Evolutionary conservation across 768 basidiomycete species (phyloP).

Genomic region (Auricularia heimuer): DNA sequence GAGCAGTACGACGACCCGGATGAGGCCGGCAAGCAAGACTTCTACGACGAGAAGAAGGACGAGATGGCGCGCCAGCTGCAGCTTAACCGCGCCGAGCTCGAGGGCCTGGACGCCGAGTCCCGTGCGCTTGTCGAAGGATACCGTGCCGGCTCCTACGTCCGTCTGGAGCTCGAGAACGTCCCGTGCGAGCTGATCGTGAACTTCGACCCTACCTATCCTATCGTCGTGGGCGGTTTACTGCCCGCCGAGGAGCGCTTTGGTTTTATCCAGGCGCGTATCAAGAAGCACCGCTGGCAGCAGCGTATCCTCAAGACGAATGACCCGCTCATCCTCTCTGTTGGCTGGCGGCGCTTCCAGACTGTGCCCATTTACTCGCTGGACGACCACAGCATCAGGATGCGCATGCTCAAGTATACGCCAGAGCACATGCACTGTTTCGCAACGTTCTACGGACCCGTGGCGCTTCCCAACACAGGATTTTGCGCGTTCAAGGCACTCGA

Average conservation of each 20-base stretch:
- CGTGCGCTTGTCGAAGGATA: constrained; percentile 84
- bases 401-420: constrained; percentile 98
- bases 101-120: constrained; percentile 60
- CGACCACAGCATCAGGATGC: constrained; percentile 96
- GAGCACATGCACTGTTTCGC: constrained; percentile 99
- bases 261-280: constrained; percentile 89
- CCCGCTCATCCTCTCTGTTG: constrained; percentile 91
- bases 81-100: constrained; percentile 80
- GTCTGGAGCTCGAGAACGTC: constrained; percentile 74
- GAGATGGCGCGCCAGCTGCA: constrained; percentile 79
- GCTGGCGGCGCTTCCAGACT: constrained; percentile 94
- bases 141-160: constrained; percentile 84
- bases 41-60: constrained; percentile 86
- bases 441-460: constrained; percentile 90
- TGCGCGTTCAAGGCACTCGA: constrained; percentile 88
- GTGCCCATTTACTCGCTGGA: constrained; percentile 94
- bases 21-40: constrained; percentile 54
- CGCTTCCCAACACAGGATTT: constrained; percentile 90
- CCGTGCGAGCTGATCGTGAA: constrained; percentile 89
- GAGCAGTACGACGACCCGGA: constrained; percentile 92
- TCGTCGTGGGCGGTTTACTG: constrained; percentile 85
- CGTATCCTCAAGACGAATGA: constrained; percentile 94
- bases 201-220: constrained; percentile 85
- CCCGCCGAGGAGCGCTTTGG: constrained; percentile 88
- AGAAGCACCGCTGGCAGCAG: constrained; percentile 89